These are phyloP conservation scores for Phytophthora pini DNA, from an alignment of 352 stramenopile species.

Conservation along the genomic window DNA sequence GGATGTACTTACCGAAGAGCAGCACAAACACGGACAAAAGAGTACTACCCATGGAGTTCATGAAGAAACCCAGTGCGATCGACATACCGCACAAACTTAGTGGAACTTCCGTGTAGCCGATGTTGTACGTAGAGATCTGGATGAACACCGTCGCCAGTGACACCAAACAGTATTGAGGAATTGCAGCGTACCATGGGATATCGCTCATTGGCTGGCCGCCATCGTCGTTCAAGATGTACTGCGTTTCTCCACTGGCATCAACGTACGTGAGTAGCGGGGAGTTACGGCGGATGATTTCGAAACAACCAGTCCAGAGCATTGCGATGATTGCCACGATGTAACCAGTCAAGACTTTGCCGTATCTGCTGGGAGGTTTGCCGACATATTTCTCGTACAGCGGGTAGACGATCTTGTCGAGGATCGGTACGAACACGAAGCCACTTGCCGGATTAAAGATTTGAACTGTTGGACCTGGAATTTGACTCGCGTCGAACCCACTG, in stretches of 20 bases:
- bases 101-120: conserved; percentile 27
- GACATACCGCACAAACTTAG: conserved; percentile 28
- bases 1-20: conserved; percentile 30
- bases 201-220: conserved; percentile 25
- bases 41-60: conserved; percentile 32
- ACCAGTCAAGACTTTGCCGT: conserved; percentile 46
- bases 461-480: conserved; percentile 58
- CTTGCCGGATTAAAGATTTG: conserved; percentile 55
- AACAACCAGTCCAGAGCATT: conserved; percentile 49
- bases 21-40: conserved; percentile 26
- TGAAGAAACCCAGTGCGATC: conserved; percentile 30
- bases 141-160: conserved; percentile 29
- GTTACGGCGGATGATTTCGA: conserved; percentile 48
- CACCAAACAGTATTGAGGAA: conserved; percentile 28
- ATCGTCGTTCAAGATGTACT: conserved; percentile 33
- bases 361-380: conserved; percentile 47
- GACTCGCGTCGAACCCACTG: conserved; percentile 34
- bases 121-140: conserved; percentile 35
- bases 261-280: conserved; percentile 29
- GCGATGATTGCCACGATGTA: conserved; percentile 45
- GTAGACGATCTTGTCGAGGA: conserved; percentile 48
- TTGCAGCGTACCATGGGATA: conserved; percentile 25
- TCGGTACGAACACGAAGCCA: conserved; percentile 50
- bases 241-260: conserved; percentile 22
- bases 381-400: conserved; percentile 46